phyloP scores from a whole-genome alignment of 805 yeast genomes.

The Monosporozyma siamensis region DNA sequence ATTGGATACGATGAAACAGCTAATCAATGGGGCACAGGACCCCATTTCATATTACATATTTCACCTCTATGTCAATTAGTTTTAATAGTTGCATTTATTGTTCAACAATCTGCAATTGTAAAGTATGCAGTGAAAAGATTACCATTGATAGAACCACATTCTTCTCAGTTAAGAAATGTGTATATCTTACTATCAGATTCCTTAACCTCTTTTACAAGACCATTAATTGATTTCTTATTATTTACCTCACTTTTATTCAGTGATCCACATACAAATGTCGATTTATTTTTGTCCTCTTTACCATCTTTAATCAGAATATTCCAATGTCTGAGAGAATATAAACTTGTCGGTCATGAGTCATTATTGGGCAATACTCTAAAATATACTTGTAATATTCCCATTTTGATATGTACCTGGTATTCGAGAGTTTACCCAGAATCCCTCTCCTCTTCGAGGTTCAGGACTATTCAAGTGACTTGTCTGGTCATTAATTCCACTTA shows the following conservation, averaged over 20 bases:
- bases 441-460: constrained; percentile 5
- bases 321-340: constrained; percentile 73
- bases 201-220: constrained; percentile 70
- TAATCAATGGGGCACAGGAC: not conserved
- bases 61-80: constrained; percentile 19
- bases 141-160: constrained; percentile 31
- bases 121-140: constrained; percentile 31
- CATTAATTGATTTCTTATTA: constrained; percentile 60
- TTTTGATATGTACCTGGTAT: constrained; percentile 33
- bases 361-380: constrained; percentile 69
- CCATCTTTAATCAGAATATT: constrained; percentile 72
- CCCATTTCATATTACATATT: not conserved
- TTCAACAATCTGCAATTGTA: constrained; percentile 33
- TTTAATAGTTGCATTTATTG: constrained; percentile 11
- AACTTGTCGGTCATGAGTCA: constrained; percentile 32
- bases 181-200: constrained; percentile 82
- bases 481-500: constrained; percentile 62
- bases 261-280: constrained; percentile 14
- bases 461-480: constrained; percentile 26
- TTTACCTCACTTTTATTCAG: constrained; percentile 38
- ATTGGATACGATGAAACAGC: not conserved
- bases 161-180: constrained; percentile 31
- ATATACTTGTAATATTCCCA: constrained; percentile 58
- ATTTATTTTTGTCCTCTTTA: constrained; percentile 30
- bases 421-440: constrained; percentile 8